Conservation (phyloP, 352 stramenopile species). For the Aphanomyces cochlioides region DNA sequence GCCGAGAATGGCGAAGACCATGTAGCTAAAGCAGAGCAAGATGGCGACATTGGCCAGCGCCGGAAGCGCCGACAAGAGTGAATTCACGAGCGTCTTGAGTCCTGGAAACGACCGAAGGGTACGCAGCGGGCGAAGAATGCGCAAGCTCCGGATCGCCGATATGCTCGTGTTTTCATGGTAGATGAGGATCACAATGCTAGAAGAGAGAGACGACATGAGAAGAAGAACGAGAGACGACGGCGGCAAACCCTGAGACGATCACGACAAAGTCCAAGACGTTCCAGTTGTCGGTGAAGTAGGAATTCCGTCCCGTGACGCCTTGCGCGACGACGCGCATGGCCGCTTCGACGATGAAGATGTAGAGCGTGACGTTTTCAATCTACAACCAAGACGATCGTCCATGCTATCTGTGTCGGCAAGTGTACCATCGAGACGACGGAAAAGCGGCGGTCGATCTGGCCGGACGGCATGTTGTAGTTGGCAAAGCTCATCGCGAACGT, state of each 20-base stretch:
- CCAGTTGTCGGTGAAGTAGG: constrained; percentile 84
- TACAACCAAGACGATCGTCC: background rate
- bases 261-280: constrained; percentile 92
- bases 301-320: constrained; percentile 55
- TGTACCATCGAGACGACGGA: background rate
- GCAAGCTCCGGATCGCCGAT: constrained; percentile 69
- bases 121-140: constrained; percentile 82
- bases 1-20: constrained; percentile 88
- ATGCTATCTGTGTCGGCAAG: background rate
- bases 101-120: constrained; percentile 49
- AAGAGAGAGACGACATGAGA: background rate
- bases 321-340: constrained; percentile 87
- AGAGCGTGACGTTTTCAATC: constrained; percentile 40
- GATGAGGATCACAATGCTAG: constrained; percentile 7
- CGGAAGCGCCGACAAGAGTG: constrained; percentile 76
- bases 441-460: background rate
- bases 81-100: constrained; percentile 19
- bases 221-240: constrained; percentile 5
- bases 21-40: constrained; percentile 86
- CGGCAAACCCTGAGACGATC: constrained; percentile 78
- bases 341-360: constrained; percentile 80
- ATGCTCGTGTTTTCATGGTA: constrained; percentile 11
- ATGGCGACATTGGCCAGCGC: constrained; percentile 84
- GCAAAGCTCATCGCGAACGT: constrained; percentile 80
- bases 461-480: constrained; percentile 60